Evolutionary conservation across 169 alveolate genomes (phyloP).

Genomic region (Perkinsus marinus): DNA sequence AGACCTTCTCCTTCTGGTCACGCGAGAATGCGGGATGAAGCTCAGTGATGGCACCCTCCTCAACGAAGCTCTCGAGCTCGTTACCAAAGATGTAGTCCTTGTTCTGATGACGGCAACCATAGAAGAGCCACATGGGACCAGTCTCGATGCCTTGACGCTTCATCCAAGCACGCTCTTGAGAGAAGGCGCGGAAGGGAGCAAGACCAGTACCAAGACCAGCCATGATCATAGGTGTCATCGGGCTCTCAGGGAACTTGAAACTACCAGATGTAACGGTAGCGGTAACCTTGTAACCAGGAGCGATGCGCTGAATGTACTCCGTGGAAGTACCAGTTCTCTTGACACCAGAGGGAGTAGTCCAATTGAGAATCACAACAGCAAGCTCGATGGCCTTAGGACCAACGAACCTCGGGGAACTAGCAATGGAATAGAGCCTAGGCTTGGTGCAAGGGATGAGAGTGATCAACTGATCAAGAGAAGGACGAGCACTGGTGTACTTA

Average conservation of each 20-base stretch:
- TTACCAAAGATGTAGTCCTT: conserved; percentile 39
- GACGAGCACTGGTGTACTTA: conserved; percentile 16
- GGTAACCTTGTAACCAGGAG: conserved; percentile 1
- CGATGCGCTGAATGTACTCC: conserved; percentile 1
- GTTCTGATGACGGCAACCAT: conserved; percentile 37
- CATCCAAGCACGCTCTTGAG: conserved; percentile 30
- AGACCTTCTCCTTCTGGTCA: conserved; percentile 44
- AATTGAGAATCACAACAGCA: neutral
- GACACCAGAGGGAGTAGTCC: neutral
- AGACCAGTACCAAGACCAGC: conserved; percentile 52
- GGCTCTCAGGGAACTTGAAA: conserved; percentile 36
- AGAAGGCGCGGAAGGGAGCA: conserved; percentile 46
- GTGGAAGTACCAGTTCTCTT: neutral
- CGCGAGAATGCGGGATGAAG: conserved; percentile 44
- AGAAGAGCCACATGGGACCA: conserved; percentile 38
- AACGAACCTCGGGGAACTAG: conserved; percentile 13
- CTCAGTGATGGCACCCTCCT: conserved; percentile 30
- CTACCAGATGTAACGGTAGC: conserved; percentile 6
- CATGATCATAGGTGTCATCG: conserved; percentile 38
- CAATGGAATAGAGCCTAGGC: conserved; percentile 29
- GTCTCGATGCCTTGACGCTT: conserved; percentile 21
- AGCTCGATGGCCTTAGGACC: conserved; percentile 6
- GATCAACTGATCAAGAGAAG: conserved; percentile 19
- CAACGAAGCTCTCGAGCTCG: conserved; percentile 33
- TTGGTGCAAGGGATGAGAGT: conserved; percentile 18